Conservation (phyloP, 1,284 basidiomycete genomes). For the Hypsizygus ulmarius region DNA sequence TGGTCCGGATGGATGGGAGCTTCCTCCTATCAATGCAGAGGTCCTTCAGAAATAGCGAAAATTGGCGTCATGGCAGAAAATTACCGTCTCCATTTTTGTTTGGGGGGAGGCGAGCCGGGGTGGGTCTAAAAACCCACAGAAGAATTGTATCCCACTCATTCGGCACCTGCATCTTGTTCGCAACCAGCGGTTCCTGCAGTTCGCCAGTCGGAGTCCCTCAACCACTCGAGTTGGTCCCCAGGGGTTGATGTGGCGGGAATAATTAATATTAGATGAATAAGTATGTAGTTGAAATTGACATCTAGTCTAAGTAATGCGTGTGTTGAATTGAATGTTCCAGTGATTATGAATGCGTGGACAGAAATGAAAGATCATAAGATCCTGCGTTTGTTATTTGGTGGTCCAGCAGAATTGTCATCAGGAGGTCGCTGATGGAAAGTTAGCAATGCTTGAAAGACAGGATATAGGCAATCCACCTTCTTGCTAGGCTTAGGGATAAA, state of each 20-base stretch:
- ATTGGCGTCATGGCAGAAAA: too few species aligned
- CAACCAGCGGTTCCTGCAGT: too few species aligned
- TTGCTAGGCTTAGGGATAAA: slow-evolving; percentile 52
- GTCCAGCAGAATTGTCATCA: slow-evolving; percentile 10
- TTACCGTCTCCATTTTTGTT: too few species aligned
- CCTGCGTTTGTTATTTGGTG: slow-evolving; percentile 13
- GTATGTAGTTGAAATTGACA: too few species aligned
- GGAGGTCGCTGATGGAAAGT: slow-evolving; percentile 17
- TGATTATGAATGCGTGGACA: neutral
- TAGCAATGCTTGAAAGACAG: slow-evolving; percentile 7
- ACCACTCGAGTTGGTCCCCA: too few species aligned
- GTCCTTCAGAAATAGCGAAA: slow-evolving; percentile 12
- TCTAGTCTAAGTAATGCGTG: neutral
- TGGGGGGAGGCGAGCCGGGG: too few species aligned
- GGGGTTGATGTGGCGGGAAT: too few species aligned
- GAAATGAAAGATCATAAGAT: neutral
- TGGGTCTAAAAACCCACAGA: too few species aligned
- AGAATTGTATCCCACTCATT: too few species aligned
- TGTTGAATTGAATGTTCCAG: neutral
- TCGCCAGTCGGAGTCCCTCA: too few species aligned
- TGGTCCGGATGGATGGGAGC: slow-evolving; percentile 80
- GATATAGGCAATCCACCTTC: slow-evolving; percentile 15
- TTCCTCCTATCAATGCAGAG: slow-evolving; percentile 69
- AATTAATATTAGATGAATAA: too few species aligned
- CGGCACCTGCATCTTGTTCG: too few species aligned